phyloP scores from a whole-genome alignment of 441 rosid genomes.

The Mallotus japonicus region DNA sequence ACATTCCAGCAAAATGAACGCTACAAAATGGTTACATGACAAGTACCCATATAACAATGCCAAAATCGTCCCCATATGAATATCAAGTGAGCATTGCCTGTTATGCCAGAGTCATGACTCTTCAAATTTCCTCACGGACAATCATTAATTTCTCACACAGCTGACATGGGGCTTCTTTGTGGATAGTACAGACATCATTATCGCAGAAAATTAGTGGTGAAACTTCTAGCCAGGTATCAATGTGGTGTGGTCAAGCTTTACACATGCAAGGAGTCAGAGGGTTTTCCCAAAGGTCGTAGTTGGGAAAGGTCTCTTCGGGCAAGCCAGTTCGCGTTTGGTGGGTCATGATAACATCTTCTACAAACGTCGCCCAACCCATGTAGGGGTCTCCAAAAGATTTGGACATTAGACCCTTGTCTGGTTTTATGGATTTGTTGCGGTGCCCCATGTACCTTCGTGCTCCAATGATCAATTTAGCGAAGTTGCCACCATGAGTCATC shows the following conservation, averaged over 20 bases:
- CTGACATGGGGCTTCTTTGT: conserved; percentile 16
- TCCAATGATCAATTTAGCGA: conserved; percentile 93
- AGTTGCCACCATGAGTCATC: conserved; percentile 99
- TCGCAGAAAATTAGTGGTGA: conserved; percentile 19
- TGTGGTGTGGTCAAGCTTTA: conserved; percentile 53
- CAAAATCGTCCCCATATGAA: neutral
- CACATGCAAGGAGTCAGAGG: conserved; percentile 99
- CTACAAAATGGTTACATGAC: neutral
- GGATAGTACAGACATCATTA: conserved; percentile 17
- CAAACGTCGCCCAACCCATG: conserved; percentile 96
- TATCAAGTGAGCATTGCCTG: conserved; percentile 5
- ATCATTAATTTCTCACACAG: conserved; percentile 16
- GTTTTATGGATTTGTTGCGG: conserved; percentile 87
- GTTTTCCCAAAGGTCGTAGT: conserved; percentile 98
- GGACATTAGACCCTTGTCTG: conserved; percentile 97
- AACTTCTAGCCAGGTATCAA: conserved; percentile 14
- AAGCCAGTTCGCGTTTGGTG: conserved; percentile 95
- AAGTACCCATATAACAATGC: conserved; percentile 1
- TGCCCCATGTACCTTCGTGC: conserved; percentile 97
- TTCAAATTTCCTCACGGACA: conserved; percentile 7
- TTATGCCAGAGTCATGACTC: neutral
- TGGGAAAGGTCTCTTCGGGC: conserved; percentile 97
- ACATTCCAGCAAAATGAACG: neutral
- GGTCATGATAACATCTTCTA: conserved; percentile 86
- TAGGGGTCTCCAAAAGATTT: conserved; percentile 98